Evolutionary conservation across 2,329 filamentous ascomycete genomes (phyloP).

Genomic region (Claviceps maximensis): DNA sequence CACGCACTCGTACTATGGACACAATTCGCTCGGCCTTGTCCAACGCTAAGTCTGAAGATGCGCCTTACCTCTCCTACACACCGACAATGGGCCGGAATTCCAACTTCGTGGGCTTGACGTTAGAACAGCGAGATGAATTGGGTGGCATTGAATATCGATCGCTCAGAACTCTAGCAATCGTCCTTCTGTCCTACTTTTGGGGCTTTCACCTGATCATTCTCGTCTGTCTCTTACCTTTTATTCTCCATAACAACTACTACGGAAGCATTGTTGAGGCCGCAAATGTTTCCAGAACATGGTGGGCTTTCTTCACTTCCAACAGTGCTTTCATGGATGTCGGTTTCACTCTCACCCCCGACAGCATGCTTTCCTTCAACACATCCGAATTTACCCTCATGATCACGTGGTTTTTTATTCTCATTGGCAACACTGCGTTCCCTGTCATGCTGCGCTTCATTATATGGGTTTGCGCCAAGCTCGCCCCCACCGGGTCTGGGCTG

Average conservation of each 20-base stretch:
- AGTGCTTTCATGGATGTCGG: constrained; percentile 94
- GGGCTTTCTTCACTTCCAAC: constrained; percentile 78
- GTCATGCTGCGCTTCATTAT: constrained; percentile 91
- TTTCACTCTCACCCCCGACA: constrained; percentile 82
- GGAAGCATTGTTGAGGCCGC: constrained; percentile 47
- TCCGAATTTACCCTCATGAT: constrained; percentile 65
- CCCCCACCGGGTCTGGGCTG: constrained; percentile 51
- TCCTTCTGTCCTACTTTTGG: constrained; percentile 69
- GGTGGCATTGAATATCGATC: constrained; percentile 95
- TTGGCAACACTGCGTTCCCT: constrained; percentile 91
- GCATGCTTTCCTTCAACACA: constrained; percentile 77
- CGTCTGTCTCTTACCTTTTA: constrained; percentile 67
- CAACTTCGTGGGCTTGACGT: constrained; percentile 73
- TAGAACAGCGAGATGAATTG: constrained; percentile 86
- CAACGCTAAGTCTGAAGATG: constrained; percentile 41
- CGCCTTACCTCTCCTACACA: constrained; percentile 89
- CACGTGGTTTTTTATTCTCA: constrained; percentile 76
- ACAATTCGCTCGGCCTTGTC: constrained; percentile 45
- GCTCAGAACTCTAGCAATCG: constrained; percentile 68
- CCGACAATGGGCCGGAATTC: constrained; percentile 90
- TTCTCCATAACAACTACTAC: constrained; percentile 50
- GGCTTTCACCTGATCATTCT: constrained; percentile 70
- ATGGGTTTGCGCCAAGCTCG: constrained; percentile 60
- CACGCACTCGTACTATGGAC: constrained; percentile 37
- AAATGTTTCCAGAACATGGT: constrained; percentile 64